Evolutionary conservation across 495 filamentous ascomycete species (phyloP).

Genomic region (Daldinia vernicosa): DNA sequence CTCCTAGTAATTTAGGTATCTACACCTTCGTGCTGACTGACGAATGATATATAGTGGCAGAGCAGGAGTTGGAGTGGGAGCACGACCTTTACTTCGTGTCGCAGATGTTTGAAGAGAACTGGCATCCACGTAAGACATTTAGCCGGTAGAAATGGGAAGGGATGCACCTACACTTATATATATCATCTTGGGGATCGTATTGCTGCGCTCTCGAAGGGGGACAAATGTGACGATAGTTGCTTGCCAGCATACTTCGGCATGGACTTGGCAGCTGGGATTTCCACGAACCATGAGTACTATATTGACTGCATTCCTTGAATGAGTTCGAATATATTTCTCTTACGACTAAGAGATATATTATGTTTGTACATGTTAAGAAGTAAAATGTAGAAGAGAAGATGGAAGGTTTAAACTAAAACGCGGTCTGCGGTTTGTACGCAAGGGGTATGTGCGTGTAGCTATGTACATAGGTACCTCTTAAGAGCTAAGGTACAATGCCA

Average conservation of each 20-base stretch:
- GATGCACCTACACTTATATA: neutral
- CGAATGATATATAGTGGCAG: neutral
- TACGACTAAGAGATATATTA: too few relatives aligned
- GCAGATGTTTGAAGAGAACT: conserved; percentile 46
- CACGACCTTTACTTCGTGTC: conserved; percentile 46
- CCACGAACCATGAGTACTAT: too few relatives aligned
- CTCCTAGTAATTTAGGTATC: neutral
- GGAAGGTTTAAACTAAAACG: too few relatives aligned
- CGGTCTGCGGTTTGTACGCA: neutral
- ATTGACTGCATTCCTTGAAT: too few relatives aligned
- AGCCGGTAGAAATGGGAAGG: neutral
- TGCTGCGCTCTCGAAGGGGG: too few relatives aligned
- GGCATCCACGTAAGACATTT: conserved; percentile 35
- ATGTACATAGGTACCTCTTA: neutral
- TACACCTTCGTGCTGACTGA: conserved; percentile 6
- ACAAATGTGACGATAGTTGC: too few relatives aligned
- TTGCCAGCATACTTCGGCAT: too few relatives aligned
- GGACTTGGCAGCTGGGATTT: too few relatives aligned
- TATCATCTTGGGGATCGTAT: neutral
- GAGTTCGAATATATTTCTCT: too few relatives aligned
- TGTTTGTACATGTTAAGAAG: too few relatives aligned
- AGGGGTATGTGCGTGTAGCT: neutral
- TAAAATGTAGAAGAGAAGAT: too few relatives aligned
- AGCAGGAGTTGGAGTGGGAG: conserved; percentile 32
- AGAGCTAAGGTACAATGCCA: too few relatives aligned